Percentiles rank a stretch among this genome's conserved stretches.
Conservation (phyloP, 2,329 filamentous ascomycete genomes). For the Microsporum canis region DNA sequence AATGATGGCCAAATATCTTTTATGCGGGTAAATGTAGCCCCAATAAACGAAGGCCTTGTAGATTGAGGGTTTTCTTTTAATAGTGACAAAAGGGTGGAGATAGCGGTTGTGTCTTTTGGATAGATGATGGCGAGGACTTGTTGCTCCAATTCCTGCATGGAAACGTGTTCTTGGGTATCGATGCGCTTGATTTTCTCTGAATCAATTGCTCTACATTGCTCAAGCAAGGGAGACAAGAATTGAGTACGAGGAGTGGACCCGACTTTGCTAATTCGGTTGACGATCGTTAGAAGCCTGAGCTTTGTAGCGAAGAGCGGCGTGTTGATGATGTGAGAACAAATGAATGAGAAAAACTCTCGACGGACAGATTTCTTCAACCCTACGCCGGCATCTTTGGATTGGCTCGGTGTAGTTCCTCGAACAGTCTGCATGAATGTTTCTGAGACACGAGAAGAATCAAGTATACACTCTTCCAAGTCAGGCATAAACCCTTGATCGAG, state of each 20-base stretch:
- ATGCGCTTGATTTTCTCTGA: constrained; percentile 41
- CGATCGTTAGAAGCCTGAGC: constrained; percentile 55
- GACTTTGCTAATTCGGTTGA: constrained; percentile 61
- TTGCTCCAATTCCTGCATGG: constrained; percentile 40
- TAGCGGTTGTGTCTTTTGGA: constrained; percentile 47
- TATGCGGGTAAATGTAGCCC: constrained; percentile 57
- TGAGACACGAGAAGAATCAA: constrained; percentile 62
- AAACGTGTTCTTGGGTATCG: constrained; percentile 41
- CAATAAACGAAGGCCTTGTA: constrained; percentile 46
- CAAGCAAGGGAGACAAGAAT: constrained; percentile 62
- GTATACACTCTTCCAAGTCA: constrained; percentile 69
- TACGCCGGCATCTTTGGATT: constrained; percentile 31
- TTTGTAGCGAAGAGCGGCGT: constrained; percentile 62
- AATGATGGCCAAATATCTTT: constrained; percentile 55
- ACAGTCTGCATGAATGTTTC: constrained; percentile 52
- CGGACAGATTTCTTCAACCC: constrained; percentile 54
- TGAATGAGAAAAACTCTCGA: constrained; percentile 55
- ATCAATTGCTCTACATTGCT: constrained; percentile 53
- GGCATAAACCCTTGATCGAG: constrained; percentile 59
- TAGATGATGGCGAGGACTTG: constrained; percentile 44
- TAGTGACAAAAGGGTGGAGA: constrained; percentile 43
- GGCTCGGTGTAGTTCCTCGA: constrained; percentile 38
- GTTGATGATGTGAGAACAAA: constrained; percentile 59
- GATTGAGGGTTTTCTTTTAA: constrained; percentile 35
- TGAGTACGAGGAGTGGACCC: constrained; percentile 62